Base-by-base conservation (phyloP, 1,284 basidiomycete species). In the Pyrrhoderma noxium region DNA sequence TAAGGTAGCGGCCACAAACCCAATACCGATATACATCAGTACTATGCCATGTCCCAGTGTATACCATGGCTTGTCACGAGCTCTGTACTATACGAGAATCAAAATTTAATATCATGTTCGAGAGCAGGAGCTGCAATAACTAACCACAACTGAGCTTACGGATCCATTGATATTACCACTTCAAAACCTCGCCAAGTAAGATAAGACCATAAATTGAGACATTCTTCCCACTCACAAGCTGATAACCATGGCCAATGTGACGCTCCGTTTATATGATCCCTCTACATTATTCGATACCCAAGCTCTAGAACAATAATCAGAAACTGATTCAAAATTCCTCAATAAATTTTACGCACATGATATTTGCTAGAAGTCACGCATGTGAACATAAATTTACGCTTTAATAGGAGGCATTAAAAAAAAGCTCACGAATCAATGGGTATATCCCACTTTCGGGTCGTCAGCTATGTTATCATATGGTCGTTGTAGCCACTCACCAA, bases 281-380 rank as follows among this genome's bases (percentile, higher is more conserved):
- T 88, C 84, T 14, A 84, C 75, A 59, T 85, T 86, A 59, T 83
- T 83, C 25, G 80, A 79, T 31, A 79, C 75, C 80, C 84, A 85
- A 4, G 84, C 80, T 57, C 77, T 81, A 51, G 9, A 53, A 19
- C n/a, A 13, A 22, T 48, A 19, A 27, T 40, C 40, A 49, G 37
- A 45, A 41, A 45, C 22, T 14, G 48, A 31, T 43, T 22, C 22
- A 4, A 23, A 31, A 49, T 16, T 34, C 34, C n/a, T 21, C 2
- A 9, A 54, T 2, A 21, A 51, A 18, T 8, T 16, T 25, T 16
- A 60, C 73, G 59, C 57, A 79, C 77, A 83, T 74, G 2, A 80
- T 77, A 65, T 86, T 87, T 23, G 84, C 78, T 80, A 41, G 27
- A 21, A 41, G 14, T 21, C 23, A 47, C 16, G 22, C 27, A 49